Evolutionary conservation across 495 filamentous ascomycete species (phyloP).

Genomic region (Talaromyces proteolyticus): DNA sequence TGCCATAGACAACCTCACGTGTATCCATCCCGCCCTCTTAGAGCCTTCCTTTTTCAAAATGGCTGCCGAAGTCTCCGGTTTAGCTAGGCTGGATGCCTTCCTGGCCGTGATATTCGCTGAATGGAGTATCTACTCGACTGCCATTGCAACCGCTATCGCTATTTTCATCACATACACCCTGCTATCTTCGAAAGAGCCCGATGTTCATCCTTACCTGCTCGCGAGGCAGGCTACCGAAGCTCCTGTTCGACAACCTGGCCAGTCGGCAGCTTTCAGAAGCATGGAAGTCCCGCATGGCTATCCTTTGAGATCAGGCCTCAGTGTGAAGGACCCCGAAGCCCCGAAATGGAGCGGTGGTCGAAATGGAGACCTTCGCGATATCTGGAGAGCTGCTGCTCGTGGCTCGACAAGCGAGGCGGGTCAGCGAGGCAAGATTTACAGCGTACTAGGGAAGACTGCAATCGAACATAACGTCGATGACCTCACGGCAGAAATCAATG

Average conservation of each 20-base stretch:
- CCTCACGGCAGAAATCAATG: conserved; percentile 78
- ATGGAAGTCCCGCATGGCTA: conserved; percentile 78
- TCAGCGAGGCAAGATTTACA: conserved; percentile 69
- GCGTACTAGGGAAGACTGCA: conserved; percentile 67
- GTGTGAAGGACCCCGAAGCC: conserved; percentile 75
- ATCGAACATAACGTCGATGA: conserved; percentile 65
- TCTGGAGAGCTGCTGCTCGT: conserved; percentile 75
- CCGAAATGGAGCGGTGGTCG: conserved; percentile 77
- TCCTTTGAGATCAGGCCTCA: conserved; percentile 74
- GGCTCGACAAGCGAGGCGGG: conserved; percentile 60
- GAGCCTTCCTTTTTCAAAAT: conserved; percentile 24
- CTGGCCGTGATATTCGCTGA: conserved; percentile 62
- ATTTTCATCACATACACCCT: conserved; percentile 59
- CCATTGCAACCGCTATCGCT: conserved; percentile 52
- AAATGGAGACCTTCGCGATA: conserved; percentile 85
- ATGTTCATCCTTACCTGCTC: conserved; percentile 86
- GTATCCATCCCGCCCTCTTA: not conserved
- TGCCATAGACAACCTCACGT: conserved; percentile 2
- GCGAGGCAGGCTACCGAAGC: conserved; percentile 74
- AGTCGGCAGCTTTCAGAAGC: conserved; percentile 78
- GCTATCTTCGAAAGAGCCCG: conserved; percentile 62
- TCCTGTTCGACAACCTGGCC: conserved; percentile 73
- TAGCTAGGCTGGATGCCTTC: conserved; percentile 60
- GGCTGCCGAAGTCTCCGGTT: conserved; percentile 42
- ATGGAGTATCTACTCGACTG: conserved; percentile 73